Evolutionary conservation across 176 grass and related monocot genomes (phyloP).

Genomic region (Lolium perenne): DNA sequence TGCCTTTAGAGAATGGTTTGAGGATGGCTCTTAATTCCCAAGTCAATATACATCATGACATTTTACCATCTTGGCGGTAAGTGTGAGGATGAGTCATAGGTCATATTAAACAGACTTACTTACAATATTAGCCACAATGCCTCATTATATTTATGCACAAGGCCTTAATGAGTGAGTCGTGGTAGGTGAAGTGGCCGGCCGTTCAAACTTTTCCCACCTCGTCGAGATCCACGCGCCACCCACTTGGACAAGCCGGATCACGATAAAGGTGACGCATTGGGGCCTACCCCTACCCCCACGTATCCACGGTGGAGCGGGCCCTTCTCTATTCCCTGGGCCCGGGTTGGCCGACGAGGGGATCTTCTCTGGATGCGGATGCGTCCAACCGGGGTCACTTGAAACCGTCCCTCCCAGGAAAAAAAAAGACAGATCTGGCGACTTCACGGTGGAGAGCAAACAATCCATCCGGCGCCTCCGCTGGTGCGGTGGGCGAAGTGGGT

Average conservation of each 20-base stretch:
- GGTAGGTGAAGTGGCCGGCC: not conserved
- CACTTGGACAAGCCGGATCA: not conserved
- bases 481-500: conserved; percentile 41
- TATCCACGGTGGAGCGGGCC: not conserved
- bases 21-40: no score
- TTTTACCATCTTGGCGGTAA: no score
- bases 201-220: conserved; percentile 3
- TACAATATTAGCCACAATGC: no score
- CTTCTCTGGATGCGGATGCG: not conserved
- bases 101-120: no score
- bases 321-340: not conserved
- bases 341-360: not conserved
- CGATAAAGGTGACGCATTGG: not conserved
- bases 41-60: no score
- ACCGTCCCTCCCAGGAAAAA: no score
- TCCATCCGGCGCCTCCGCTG: not conserved
- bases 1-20: no score
- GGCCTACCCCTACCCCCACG: not conserved
- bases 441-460: not conserved
- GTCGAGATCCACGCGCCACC: not conserved
- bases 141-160: no score
- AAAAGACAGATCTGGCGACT: not conserved
- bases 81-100: no score
- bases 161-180: not conserved
- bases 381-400: not conserved